phyloP scores from a whole-genome alignment of 805 yeast genomes.

The Wickerhamiella vanderwaltii region DNA sequence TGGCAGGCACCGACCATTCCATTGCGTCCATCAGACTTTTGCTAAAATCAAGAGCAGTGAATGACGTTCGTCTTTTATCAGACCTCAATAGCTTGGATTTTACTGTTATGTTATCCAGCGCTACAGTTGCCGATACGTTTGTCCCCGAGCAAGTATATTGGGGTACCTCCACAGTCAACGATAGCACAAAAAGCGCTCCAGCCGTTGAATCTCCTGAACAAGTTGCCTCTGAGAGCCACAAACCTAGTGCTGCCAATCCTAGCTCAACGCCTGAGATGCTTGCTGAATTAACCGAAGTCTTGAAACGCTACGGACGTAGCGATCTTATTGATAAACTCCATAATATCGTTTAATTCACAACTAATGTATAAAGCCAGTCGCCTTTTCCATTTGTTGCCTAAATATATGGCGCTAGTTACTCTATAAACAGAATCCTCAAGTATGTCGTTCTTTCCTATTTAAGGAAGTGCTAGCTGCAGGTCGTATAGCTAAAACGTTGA shows the following conservation, averaged over 20 bases:
- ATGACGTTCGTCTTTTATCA: constrained; percentile 18
- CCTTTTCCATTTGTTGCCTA: no score
- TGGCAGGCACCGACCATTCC: constrained; percentile 11
- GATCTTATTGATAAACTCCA: constrained; percentile 6
- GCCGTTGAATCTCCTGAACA: not conserved
- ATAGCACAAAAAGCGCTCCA: not conserved
- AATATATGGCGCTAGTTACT: no score
- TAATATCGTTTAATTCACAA: not conserved
- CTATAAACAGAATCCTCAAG: no score
- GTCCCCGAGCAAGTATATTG: constrained; percentile 18
- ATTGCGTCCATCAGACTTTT: constrained; percentile 16
- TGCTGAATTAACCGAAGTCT: not conserved
- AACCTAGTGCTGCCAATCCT: not conserved
- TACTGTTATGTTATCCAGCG: constrained; percentile 18
- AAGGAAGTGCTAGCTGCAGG: no score
- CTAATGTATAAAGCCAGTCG: no score
- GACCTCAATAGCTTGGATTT: constrained; percentile 17
- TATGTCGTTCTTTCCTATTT: no score
- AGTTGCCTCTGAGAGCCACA: no score
- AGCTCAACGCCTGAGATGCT: not conserved
- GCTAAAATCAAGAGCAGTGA: constrained; percentile 18
- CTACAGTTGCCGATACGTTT: constrained; percentile 13
- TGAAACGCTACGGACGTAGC: not conserved
- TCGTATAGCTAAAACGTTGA: no score
- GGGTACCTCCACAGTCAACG: constrained; percentile 4